These are phyloP conservation scores for Pterula multifida DNA, from an alignment of 1,284 basidiomycete species.

Conservation along the genomic window DNA sequence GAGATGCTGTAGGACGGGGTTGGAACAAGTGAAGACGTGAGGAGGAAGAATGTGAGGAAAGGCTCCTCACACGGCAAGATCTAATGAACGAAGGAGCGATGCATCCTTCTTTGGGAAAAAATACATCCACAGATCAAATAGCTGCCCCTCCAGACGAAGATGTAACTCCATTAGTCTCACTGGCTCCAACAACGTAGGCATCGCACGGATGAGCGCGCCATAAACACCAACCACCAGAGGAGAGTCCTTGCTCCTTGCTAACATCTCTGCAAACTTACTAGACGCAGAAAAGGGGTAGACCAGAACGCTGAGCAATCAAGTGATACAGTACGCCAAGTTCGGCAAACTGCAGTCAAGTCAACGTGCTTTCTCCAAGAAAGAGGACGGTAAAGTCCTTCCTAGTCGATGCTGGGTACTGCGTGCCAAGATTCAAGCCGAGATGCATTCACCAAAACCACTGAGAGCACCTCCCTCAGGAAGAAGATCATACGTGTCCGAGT, in stretches of 20 bases:
- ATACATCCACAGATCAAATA: neutral
- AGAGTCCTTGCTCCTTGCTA: neutral
- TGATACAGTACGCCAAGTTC: neutral
- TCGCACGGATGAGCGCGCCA: neutral
- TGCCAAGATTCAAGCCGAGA: neutral
- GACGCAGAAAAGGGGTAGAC: neutral
- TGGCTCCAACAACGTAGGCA: neutral
- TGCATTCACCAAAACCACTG: neutral
- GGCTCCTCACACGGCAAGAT: too few species aligned
- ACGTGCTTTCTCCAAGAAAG: neutral
- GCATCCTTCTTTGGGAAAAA: neutral
- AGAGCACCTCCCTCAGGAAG: neutral
- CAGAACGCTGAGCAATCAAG: neutral
- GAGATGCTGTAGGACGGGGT: neutral
- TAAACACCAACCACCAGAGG: neutral
- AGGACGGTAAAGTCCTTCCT: neutral
- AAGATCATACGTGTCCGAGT: neutral
- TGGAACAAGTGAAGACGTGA: neutral
- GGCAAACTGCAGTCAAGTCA: neutral
- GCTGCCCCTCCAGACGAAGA: neutral
- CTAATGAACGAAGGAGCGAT: neutral
- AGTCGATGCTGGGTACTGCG: neutral
- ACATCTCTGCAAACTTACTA: neutral
- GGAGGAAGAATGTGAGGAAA: neutral
- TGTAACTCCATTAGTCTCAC: neutral